Evolutionary conservation across 495 filamentous ascomycete genomes (phyloP), one percentile per base, ranked within the genome.

Genomic region (Pyronema omphalodes): DNA sequence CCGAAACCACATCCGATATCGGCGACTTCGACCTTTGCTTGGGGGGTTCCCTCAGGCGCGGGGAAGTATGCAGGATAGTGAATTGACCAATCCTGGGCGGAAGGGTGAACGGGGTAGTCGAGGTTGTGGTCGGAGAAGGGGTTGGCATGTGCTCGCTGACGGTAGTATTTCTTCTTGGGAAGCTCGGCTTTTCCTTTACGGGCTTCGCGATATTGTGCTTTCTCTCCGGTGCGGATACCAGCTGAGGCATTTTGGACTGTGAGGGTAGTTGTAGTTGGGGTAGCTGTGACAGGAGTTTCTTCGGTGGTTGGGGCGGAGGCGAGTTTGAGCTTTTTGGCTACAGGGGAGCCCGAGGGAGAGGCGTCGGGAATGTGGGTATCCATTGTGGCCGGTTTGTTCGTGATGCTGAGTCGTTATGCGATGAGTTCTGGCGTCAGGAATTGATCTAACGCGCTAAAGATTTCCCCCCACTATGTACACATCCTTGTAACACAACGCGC

Each of bases 1-100:
- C 91, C 91, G 66, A 88, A 98, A 15, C 91, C 91, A 65, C 91
- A 98, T 11, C 91, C 91, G 57, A 98, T 94, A 71, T 98, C 91
- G 52, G 86, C 88, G n/a, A 98, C 76, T 61, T 94, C 86, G 14
- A 98, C 80, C 52, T 82, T 71, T 59, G 82, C 78, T 17, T 70
- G 69, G 29, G 88, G 62, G 15, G 71, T 69, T 56, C 64, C 61
- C 49, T 70, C 57, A 14, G 68, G 51, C 45, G 45, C 11, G 7
- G 57, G 33, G 44, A 76, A 69, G 62, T 78, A 88, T 41, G 79
- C 74, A n/a, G 93, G 91, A 64, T 81, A 98, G 64, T 85, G 76
- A 17, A 76, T 64, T 0, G 83, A 76, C 91, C 91, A 98, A 68
- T 95, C 80, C 93, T 95, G 95, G 55, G 79, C 74, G 23, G 76